Conservation (phyloP, 2,329 filamentous ascomycete genomes). For the Ramichloridium luteum region DNA sequence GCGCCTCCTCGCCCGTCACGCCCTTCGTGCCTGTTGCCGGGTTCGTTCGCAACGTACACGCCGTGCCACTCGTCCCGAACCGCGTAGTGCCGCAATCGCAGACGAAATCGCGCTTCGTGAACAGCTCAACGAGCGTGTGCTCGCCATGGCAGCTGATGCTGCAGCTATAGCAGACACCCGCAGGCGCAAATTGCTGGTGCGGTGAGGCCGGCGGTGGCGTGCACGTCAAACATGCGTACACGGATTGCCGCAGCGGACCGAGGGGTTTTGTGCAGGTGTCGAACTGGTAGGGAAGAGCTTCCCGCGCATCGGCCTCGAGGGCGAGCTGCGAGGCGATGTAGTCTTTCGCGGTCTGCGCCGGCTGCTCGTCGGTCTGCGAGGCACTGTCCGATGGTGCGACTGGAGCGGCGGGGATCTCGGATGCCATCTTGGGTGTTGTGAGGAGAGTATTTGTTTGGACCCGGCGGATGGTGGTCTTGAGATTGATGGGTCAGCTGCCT, state of each 20-base stretch:
- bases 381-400: no score
- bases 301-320: constrained; percentile 87
- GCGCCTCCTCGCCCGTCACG: constrained; percentile 63
- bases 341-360: constrained; percentile 44
- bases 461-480: no score
- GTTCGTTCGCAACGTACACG: constrained; percentile 66
- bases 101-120: constrained; percentile 87
- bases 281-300: constrained; percentile 91
- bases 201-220: constrained; percentile 60
- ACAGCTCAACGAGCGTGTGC: constrained; percentile 88
- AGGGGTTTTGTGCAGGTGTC: constrained; percentile 86
- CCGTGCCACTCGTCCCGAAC: constrained; percentile 49
- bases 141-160: constrained; percentile 95
- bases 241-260: constrained; percentile 71
- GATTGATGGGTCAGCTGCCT: no score
- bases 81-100: constrained; percentile 92
- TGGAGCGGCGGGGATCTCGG: no score
- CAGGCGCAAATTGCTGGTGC: constrained; percentile 54
- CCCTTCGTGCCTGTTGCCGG: constrained; percentile 58
- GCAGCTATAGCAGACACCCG: constrained; percentile 91
- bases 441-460: no score
- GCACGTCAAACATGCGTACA: constrained; percentile 91
- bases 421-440: no score
- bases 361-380: no score
- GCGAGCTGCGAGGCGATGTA: constrained; percentile 83